Evolutionary conservation across 2,329 filamentous ascomycete species (phyloP), one percentile per base, ranked within the genome.

Genomic region (Fusarium setosum): DNA sequence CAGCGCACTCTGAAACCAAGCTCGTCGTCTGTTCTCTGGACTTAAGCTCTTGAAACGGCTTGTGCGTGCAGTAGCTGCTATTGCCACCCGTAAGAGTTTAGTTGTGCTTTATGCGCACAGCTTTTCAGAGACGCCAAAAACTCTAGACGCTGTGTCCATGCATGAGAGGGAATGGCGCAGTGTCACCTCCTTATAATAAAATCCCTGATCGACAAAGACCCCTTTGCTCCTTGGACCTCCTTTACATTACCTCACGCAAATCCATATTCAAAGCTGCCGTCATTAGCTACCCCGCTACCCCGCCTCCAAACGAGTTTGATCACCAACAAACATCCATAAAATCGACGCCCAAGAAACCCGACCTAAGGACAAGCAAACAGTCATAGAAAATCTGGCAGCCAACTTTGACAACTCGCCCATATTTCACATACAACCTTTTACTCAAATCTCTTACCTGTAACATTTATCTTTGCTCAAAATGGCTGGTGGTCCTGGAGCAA

Each of bases 401-500:
- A 38, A 50, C 26, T 20, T 8, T 20, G 21, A 10, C 5, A 20
- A 54, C 37, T 59, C 20, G 29, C n/a, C 15, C 13, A 31, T 11
- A 21, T 51, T n/a, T 18, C 23, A 15, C 13, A 35, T 20, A 24
- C 32, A n/a, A n/a, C n/a, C n/a, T n/a, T n/a, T 38, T 37, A 42
- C 52, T 9, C 13, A 20, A n/a, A n/a, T 48, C 29, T 34, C 40
- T 44, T 37, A 57, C 47, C 53, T 32, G 47, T 31, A 48, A 21
- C 45, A n/a, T 24, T 55, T 34, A 35, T 56, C 35, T 49, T 56
- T 41, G 24, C 44, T 59, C 73, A 80, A 72, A 49, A 85, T 88
- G 85, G 77, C 82, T 75, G 77, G 78, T 64, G 76, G 76, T 59
- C 79, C 83, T 40, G 83, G 82, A 66, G 40, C 52, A 44, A 83